Percentiles rank a stretch among this genome's conserved stretches.
Conservation (phyloP, 2,329 filamentous ascomycete genomes). For the Sporothrix curviconia region DNA sequence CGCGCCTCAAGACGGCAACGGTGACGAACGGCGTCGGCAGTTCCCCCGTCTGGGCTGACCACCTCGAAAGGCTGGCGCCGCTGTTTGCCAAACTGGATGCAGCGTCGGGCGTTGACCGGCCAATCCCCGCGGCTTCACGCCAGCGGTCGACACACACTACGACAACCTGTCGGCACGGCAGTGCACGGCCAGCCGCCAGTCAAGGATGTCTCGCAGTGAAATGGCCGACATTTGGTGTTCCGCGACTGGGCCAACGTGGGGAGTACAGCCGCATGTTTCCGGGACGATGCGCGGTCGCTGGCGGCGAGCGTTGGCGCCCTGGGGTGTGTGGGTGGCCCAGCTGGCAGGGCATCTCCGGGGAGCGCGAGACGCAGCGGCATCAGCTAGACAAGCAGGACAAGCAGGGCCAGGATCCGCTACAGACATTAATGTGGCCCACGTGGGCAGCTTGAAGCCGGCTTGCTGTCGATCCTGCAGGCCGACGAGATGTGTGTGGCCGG, state of each 20-base stretch:
- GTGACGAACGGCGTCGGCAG: background rate
- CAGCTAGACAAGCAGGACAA: too few species aligned
- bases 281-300: constrained; percentile 57
- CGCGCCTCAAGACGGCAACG: background rate
- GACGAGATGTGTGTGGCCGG: constrained; percentile 77
- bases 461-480: constrained; percentile 65
- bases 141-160: constrained; percentile 74
- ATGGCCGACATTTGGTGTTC: constrained; percentile 65
- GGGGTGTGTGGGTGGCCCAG: constrained; percentile 70
- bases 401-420: constrained; percentile 38
- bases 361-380: background rate
- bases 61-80: constrained; percentile 28
- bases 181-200: constrained; percentile 65
- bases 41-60: constrained; percentile 12
- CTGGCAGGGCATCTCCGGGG: constrained; percentile 57
- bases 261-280: constrained; percentile 76
- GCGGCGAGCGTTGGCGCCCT: constrained; percentile 53
- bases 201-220: constrained; percentile 46
- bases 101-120: constrained; percentile 57
- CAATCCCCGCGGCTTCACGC: constrained; percentile 57
- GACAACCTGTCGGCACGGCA: constrained; percentile 75
- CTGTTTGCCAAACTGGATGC: constrained; percentile 58
- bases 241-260: constrained; percentile 69
- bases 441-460: constrained; percentile 62
- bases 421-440: constrained; percentile 75